Percentiles rank a stretch among this genome's conserved stretches.
Evolutionary conservation across 2,329 filamentous ascomycete genomes (phyloP).

Genomic region (Boeremia lycopersici): DNA sequence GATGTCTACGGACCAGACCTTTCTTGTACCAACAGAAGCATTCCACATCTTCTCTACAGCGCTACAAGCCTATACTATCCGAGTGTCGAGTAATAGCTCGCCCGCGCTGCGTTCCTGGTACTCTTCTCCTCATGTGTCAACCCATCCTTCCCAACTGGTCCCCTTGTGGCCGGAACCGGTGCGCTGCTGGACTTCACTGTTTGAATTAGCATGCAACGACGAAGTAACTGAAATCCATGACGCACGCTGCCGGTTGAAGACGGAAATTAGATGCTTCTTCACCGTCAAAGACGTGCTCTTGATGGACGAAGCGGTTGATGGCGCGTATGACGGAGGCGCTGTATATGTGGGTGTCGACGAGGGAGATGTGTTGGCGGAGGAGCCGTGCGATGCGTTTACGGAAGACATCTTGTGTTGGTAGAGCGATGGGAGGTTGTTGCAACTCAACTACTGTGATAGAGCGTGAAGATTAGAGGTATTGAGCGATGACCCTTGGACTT

Average conservation of each 20-base stretch:
- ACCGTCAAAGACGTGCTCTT: slow-evolving; percentile 18
- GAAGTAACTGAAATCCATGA: not conserved
- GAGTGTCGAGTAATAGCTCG: slow-evolving; percentile 18
- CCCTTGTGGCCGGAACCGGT: not conserved
- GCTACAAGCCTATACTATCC: not conserved
- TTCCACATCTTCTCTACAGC: too few species aligned
- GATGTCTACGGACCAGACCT: not conserved
- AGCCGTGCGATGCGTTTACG: not conserved
- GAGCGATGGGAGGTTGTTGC: too few species aligned
- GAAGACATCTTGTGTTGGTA: slow-evolving; percentile 8
- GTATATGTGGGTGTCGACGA: slow-evolving; percentile 2
- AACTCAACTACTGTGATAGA: too few species aligned
- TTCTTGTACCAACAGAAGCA: not conserved
- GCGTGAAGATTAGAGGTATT: not conserved
- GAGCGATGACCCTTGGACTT: not conserved
- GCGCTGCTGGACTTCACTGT: not conserved
- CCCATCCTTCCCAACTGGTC: not conserved
- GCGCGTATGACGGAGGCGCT: slow-evolving; percentile 18
- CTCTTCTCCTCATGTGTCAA: slow-evolving; percentile 13
- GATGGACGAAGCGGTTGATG: slow-evolving; percentile 15
- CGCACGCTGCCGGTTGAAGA: slow-evolving; percentile 22
- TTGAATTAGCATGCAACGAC: not conserved
- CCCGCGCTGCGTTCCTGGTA: slow-evolving; percentile 17
- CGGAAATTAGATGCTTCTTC: slow-evolving; percentile 21
- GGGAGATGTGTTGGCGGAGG: not conserved